phyloP scores from a whole-genome alignment of 345 rosid genomes.

The Eucalyptus fibrosa region DNA sequence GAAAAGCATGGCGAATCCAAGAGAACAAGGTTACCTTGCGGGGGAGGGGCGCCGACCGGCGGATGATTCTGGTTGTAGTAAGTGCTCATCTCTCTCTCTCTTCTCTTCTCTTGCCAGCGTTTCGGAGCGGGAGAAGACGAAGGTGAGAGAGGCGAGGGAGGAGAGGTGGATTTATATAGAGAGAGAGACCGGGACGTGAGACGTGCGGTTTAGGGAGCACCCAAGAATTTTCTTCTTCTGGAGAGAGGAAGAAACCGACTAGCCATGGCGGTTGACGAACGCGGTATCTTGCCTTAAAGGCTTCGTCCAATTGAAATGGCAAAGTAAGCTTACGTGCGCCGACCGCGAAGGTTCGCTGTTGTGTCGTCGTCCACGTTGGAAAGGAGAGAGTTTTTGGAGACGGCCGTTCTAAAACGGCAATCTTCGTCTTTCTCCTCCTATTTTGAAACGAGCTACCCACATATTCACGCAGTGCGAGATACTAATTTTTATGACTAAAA shows the following conservation, averaged over 20 bases:
- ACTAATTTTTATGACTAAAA: not conserved
- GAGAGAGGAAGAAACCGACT: not conserved
- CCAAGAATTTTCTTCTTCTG: not conserved
- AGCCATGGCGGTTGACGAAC: not conserved
- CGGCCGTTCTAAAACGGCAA: not conserved
- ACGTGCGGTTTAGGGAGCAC: not conserved
- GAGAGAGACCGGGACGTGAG: not conserved
- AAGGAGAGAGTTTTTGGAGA: not conserved
- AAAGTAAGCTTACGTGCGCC: not conserved
- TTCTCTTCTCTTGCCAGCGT: not conserved
- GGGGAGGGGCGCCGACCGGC: conserved; percentile 60
- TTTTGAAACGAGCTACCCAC: not conserved
- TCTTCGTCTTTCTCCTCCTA: not conserved
- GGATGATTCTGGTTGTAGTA: conserved; percentile 38
- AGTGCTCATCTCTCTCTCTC: conserved; percentile 14
- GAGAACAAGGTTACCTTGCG: conserved; percentile 24
- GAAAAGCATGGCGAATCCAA: not conserved
- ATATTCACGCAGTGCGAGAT: not conserved
- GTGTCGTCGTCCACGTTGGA: not conserved
- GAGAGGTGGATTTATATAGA: not conserved
- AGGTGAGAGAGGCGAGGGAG: not conserved
- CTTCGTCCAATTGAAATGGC: not conserved
- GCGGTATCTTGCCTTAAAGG: not conserved
- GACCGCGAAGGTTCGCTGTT: not conserved
- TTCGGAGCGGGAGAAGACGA: not conserved